Evolutionary conservation across 768 basidiomycete genomes (phyloP).

Genomic region (Melanogaster broomeanus): DNA sequence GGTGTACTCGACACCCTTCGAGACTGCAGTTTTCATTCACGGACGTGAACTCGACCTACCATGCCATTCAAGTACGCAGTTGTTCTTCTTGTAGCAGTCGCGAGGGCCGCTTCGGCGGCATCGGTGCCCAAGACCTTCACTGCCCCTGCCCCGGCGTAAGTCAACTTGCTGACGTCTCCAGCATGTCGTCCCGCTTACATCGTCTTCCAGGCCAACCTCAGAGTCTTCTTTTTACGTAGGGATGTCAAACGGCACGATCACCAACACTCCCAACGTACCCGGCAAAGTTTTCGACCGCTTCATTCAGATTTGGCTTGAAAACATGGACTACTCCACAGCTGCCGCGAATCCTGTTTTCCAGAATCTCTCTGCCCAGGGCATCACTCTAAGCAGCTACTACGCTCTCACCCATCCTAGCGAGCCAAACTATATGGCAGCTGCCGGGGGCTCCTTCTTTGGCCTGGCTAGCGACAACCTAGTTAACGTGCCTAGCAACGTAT

Average conservation of each 20-base stretch:
- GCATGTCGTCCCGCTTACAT: not conserved
- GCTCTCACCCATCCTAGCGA: conserved; percentile 59
- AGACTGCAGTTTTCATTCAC: not conserved
- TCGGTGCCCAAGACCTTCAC: conserved; percentile 26
- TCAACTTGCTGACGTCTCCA: not conserved
- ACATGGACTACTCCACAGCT: conserved; percentile 50
- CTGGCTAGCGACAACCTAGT: conserved; percentile 40
- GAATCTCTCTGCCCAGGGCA: conserved; percentile 49
- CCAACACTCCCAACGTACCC: conserved; percentile 36
- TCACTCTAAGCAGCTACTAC: conserved; percentile 48
- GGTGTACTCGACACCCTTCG: not conserved
- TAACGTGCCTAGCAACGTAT: conserved; percentile 46
- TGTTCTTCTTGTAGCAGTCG: conserved; percentile 17
- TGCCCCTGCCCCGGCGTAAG: conserved; percentile 31
- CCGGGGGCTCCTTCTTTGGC: conserved; percentile 57
- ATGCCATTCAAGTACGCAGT: conserved; percentile 16
- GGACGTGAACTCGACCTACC: not conserved
- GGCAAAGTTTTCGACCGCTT: conserved; percentile 50
- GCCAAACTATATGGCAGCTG: conserved; percentile 56
- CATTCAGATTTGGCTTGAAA: conserved; percentile 64
- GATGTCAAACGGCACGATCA: conserved; percentile 42
- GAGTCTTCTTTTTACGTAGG: conserved; percentile 44
- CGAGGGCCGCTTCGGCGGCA: conserved; percentile 25
- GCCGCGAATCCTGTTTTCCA: conserved; percentile 29
- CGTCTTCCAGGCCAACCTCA: conserved; percentile 24